Evolutionary conservation across 495 filamentous ascomycete genomes (phyloP).

Genomic region (Neurospora discreta): DNA sequence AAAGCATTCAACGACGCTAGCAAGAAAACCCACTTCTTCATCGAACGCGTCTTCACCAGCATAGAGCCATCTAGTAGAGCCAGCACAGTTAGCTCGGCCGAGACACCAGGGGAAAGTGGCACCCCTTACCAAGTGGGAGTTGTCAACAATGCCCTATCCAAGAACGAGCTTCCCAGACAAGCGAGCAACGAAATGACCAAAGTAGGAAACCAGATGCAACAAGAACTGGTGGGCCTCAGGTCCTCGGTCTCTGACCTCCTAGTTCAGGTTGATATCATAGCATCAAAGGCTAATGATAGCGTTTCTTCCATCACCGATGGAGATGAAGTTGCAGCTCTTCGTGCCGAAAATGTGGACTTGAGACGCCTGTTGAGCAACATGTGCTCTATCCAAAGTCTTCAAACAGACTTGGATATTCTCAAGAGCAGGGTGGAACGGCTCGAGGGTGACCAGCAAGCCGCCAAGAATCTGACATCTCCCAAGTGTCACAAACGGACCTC

Average conservation of each 20-base stretch:
- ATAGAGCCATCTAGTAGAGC: conserved; percentile 7
- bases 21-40: conserved; percentile 6
- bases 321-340: conserved; percentile 8
- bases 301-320: conserved; percentile 1
- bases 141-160: conserved; percentile 8
- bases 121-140: background rate
- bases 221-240: background rate
- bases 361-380: conserved; percentile 19
- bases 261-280: conserved; percentile 4
- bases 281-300: background rate
- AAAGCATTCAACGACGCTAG: conserved; percentile 4
- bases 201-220: background rate
- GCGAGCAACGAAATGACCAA: background rate
- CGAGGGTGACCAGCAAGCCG: conserved; percentile 8
- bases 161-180: conserved; percentile 19
- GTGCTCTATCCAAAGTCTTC: conserved; percentile 22
- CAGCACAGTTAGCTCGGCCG: background rate
- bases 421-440: conserved; percentile 23
- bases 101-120: background rate
- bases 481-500: conserved; percentile 4
- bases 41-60: conserved; percentile 22
- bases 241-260: background rate
- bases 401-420: conserved; percentile 30
- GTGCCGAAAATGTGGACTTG: conserved; percentile 12
- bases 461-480: background rate